These are phyloP conservation scores for Vicia faba DNA, from an alignment of 306 rosid species.

Conservation along the genomic window DNA sequence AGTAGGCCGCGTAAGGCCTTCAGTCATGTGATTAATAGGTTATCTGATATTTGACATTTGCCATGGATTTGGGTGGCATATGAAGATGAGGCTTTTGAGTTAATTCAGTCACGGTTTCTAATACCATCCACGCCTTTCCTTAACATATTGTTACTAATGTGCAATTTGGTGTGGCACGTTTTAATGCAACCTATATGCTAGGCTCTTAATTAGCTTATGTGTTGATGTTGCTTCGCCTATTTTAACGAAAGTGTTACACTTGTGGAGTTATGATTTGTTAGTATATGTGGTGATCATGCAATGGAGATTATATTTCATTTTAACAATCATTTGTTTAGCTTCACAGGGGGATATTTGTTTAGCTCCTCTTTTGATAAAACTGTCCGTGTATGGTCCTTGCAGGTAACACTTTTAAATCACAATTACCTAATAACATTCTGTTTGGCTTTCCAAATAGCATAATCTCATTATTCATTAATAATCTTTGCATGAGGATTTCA, in stretches of 20 bases:
- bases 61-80: constrained; percentile 22
- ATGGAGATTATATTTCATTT: constrained; percentile 38
- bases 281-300: constrained; percentile 24
- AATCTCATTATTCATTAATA: constrained; percentile 19
- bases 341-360: constrained; percentile 75
- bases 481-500: constrained; percentile 25
- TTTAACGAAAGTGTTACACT: constrained; percentile 23
- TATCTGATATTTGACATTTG: constrained; percentile 32
- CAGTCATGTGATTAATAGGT: constrained; percentile 21
- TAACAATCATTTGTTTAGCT: constrained; percentile 34
- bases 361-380: constrained; percentile 97
- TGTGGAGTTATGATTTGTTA: constrained; percentile 16
- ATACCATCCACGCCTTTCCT: constrained; percentile 15
- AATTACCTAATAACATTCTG: constrained; percentile 19
- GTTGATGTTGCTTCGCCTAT: constrained; percentile 32
- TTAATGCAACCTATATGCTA: constrained; percentile 13
- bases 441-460: constrained; percentile 22
- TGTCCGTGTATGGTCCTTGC: constrained; percentile 82
- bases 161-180: constrained; percentile 16
- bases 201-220: constrained; percentile 19
- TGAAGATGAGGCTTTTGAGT: constrained; percentile 28
- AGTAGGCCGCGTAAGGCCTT: constrained; percentile 35
- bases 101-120: constrained; percentile 31
- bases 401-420: constrained; percentile 55
- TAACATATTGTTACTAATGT: constrained; percentile 29